Conservation (phyloP, 140 eudicot genomes). For the Anethum foeniculum region DNA sequence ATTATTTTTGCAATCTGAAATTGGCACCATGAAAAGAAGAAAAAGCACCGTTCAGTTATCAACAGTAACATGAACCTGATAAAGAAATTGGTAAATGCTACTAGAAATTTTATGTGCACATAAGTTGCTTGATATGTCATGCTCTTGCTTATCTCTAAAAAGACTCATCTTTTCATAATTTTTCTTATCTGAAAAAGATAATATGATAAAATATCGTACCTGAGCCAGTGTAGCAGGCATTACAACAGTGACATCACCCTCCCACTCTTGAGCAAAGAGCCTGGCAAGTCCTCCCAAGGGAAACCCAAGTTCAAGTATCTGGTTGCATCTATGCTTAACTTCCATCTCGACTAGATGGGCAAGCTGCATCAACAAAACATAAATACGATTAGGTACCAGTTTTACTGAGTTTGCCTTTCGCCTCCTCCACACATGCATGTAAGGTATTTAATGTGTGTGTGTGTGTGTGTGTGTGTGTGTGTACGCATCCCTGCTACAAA, state of each 20-base stretch:
- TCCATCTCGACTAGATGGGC: constrained; percentile 94
- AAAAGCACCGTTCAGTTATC: not conserved
- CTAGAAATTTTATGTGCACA: not conserved
- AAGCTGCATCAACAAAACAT: constrained; percentile 44
- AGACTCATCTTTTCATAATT: not conserved
- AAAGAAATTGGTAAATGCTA: not conserved
- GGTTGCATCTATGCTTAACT: constrained; percentile 91
- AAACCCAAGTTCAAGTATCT: constrained; percentile 82
- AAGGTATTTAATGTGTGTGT: not conserved
- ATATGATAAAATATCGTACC: constrained; percentile 24
- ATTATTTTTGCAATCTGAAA: constrained; percentile 76
- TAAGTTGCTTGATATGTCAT: not conserved
- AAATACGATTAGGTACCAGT: not conserved
- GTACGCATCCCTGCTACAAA: not conserved
- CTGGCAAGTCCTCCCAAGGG: constrained; percentile 90
- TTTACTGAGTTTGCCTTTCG: not conserved
- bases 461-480: not conserved
- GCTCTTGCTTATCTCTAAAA: not conserved
- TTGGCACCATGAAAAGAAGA: not conserved
- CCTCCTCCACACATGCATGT: not conserved
- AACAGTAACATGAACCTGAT: not conserved
- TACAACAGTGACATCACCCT: constrained; percentile 90
- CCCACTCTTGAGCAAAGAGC: constrained; percentile 98
- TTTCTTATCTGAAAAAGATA: not conserved
- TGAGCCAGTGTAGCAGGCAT: constrained; percentile 97